Evolutionary conservation across 2,329 filamentous ascomycete genomes (phyloP).

Genomic region (Phaeosphaeriaceae sp.): DNA sequence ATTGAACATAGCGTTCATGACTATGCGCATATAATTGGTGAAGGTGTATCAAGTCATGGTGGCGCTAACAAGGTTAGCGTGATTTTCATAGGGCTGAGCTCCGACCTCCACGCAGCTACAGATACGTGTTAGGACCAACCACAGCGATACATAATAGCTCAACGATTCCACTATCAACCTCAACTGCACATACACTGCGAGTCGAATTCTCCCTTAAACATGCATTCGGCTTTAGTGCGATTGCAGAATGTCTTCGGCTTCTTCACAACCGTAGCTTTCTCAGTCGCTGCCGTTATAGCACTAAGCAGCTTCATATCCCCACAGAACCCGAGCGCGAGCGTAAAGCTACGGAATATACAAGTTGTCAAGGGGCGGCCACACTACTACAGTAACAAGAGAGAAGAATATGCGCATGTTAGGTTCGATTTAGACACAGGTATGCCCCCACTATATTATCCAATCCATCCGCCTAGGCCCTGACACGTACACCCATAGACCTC

Average conservation of each 20-base stretch:
- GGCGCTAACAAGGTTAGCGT: slow-evolving; percentile 8
- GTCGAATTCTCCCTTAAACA: slow-evolving; percentile 47
- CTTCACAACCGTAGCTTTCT: slow-evolving; percentile 93
- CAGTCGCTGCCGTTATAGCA: slow-evolving; percentile 79
- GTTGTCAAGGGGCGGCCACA: slow-evolving; percentile 92
- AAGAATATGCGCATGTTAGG: slow-evolving; percentile 93
- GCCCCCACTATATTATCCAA: slow-evolving; percentile 1
- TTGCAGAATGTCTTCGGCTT: slow-evolving; percentile 94
- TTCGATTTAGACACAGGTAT: slow-evolving; percentile 85
- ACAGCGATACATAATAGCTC: slow-evolving; percentile 1
- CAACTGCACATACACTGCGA: background rate
- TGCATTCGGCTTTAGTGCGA: slow-evolving; percentile 88
- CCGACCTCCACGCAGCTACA: slow-evolving; percentile 34
- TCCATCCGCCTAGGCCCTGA: background rate
- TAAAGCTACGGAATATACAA: slow-evolving; percentile 78
- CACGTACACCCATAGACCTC: slow-evolving; percentile 64
- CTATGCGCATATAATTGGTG: too few species aligned
- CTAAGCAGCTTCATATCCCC: slow-evolving; percentile 75
- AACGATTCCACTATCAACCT: background rate
- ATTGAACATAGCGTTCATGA: background rate
- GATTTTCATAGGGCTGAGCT: slow-evolving; percentile 28
- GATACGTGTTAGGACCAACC: slow-evolving; percentile 46
- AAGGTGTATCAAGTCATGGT: background rate
- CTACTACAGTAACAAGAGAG: slow-evolving; percentile 90
- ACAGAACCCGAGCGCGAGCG: slow-evolving; percentile 68